Percentiles rank a stretch among this genome's conserved stretches.
phyloP scores from a whole-genome alignment of 345 rosid genomes.

The Corchorus olitorius region DNA sequence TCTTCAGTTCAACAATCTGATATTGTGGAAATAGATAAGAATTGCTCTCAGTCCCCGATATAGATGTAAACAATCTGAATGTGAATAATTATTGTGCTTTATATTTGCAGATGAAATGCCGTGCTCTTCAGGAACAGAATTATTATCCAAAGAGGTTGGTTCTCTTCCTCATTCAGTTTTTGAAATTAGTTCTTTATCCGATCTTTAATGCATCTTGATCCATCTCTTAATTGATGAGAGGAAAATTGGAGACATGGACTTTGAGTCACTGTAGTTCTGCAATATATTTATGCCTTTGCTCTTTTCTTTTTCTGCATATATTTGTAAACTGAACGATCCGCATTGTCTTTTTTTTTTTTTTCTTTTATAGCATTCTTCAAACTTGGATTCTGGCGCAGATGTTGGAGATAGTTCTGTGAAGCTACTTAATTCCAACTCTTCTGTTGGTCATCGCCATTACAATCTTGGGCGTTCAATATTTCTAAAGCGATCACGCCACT shows the following conservation, averaged over 20 bases:
- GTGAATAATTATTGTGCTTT: not conserved
- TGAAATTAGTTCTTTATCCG: not conserved
- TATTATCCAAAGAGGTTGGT: conserved; percentile 41
- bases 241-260: not conserved
- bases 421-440: conserved; percentile 36
- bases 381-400: conserved; percentile 38
- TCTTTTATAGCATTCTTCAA: conserved; percentile 41
- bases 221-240: not conserved
- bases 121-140: conserved; percentile 40
- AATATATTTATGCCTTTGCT: not conserved
- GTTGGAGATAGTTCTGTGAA: conserved; percentile 33
- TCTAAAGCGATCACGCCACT: conserved; percentile 59
- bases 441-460: conserved; percentile 40
- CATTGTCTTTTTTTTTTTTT: conserved; percentile 5
- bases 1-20: not conserved
- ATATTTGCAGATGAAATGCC: conserved; percentile 48
- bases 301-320: not conserved
- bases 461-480: conserved; percentile 50
- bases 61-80: not conserved
- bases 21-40: not conserved
- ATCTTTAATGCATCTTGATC: no score
- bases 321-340: not conserved
- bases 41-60: not conserved
- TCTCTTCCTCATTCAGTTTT: not conserved
- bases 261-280: not conserved